Conservation (phyloP, 140 eudicot species). For the Cichorium intybus region DNA sequence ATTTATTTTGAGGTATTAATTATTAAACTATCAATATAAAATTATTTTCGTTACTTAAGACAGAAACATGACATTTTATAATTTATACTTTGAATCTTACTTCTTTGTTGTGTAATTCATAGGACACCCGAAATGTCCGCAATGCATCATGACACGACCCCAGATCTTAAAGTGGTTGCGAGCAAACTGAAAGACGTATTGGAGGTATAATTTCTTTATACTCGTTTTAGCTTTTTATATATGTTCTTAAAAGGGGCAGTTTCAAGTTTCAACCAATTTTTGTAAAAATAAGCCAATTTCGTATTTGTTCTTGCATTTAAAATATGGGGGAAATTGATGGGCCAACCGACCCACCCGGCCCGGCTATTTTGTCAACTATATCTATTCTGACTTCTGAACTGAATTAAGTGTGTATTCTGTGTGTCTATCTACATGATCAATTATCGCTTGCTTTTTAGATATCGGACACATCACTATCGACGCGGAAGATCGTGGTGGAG, state of each 20-base stretch:
- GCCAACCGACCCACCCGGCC: too few relatives aligned
- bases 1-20: conserved; percentile 73
- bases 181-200: conserved; percentile 58
- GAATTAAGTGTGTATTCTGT: too few relatives aligned
- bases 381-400: too few relatives aligned
- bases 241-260: neutral
- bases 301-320: too few relatives aligned
- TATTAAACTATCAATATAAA: neutral
- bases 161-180: conserved; percentile 79
- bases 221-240: too few relatives aligned
- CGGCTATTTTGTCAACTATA: too few relatives aligned
- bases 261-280: too few relatives aligned
- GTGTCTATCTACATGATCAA: neutral
- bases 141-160: conserved; percentile 87
- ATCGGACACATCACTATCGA: conserved; percentile 46
- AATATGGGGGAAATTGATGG: too few relatives aligned
- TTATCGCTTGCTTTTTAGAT: conserved; percentile 38
- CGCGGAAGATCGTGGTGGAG: conserved; percentile 68
- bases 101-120: conserved; percentile 25
- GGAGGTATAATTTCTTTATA: conserved; percentile 43
- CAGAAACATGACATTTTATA: neutral
- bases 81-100: neutral
- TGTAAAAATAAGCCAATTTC: neutral
- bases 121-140: conserved; percentile 99
- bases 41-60: neutral